Percentiles rank a stretch among this genome's conserved stretches.
These are phyloP conservation scores for Microsporum ferrugineum DNA, from an alignment of 2,329 filamentous ascomycete species.

Conservation along the genomic window DNA sequence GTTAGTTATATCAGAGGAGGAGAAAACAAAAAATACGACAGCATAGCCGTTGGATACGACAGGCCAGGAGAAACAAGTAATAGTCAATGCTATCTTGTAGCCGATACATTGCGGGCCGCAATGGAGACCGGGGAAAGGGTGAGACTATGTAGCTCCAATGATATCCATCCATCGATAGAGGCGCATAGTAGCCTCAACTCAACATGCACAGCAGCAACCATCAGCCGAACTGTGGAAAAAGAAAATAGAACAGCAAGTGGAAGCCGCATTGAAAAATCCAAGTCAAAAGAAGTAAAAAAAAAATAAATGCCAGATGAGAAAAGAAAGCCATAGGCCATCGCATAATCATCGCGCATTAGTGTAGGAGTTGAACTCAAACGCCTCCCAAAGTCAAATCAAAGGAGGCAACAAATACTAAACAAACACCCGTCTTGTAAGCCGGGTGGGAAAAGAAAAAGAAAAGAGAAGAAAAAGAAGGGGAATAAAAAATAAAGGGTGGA, in stretches of 20 bases:
- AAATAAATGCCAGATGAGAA: not conserved
- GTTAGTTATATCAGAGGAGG: too few species aligned
- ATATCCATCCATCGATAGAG: not conserved
- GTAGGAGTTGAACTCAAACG: not conserved
- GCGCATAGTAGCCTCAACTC: not conserved
- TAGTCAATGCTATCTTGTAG: conserved; percentile 5
- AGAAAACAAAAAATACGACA: not conserved
- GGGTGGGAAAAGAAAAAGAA: not conserved
- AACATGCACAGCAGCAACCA: not conserved
- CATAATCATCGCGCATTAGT: conserved; percentile 8
- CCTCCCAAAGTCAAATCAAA: not conserved
- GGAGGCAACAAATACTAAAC: not conserved
- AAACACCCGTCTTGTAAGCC: not conserved
- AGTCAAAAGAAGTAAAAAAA: not conserved
- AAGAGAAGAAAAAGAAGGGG: not conserved
- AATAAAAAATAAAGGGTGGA: not conserved
- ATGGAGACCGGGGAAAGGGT: not conserved
- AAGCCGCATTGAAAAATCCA: not conserved
- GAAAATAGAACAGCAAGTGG: not conserved
- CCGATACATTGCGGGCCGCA: conserved; percentile 12
- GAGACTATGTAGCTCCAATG: conserved; percentile 15
- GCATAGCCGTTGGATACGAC: not conserved
- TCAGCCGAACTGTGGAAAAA: conserved; percentile 9
- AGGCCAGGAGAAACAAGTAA: not conserved
- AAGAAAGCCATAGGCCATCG: not conserved